A percentile compares a stretch with the other conserved stretches of the same genome.
Evolutionary conservation across 768 basidiomycete genomes (phyloP).

Genomic region (Termitomyces sp.): DNA sequence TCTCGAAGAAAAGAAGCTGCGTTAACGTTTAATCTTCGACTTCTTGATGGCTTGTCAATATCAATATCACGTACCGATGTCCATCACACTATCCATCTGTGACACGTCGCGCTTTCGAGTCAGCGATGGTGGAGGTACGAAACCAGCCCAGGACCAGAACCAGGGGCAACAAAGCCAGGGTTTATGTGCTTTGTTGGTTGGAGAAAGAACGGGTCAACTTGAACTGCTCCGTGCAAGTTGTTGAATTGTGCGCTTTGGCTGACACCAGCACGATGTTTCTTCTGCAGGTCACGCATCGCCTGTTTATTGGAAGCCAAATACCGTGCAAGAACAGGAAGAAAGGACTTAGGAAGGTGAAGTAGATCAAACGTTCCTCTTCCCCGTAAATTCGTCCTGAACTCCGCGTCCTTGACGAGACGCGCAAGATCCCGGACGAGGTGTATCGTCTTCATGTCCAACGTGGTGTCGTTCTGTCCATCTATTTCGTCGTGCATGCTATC

Average conservation of each 20-base stretch:
- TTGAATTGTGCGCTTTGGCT: too few relatives aligned
- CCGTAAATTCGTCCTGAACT: not conserved
- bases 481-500: not conserved
- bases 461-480: too few relatives aligned
- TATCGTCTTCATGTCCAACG: not conserved
- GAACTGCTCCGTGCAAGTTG: too few relatives aligned
- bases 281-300: not conserved
- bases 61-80: not conserved
- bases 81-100: not conserved
- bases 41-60: constrained; percentile 1
- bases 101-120: not conserved
- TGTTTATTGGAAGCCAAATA: constrained; percentile 4
- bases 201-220: too few relatives aligned
- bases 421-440: constrained; percentile 1
- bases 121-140: not conserved
- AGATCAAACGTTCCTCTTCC: not conserved
- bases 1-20: not conserved
- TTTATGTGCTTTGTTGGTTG: not conserved
- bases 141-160: too few relatives aligned
- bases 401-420: not conserved
- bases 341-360: constrained; percentile 1
- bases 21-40: not conserved
- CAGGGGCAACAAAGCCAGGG: not conserved
- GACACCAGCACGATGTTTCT: not conserved
- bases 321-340: constrained; percentile 6